Evolutionary conservation across 257 asterid genomes (phyloP), one percentile per base, ranked within the genome.

Genomic region (Prunella vulgaris): DNA sequence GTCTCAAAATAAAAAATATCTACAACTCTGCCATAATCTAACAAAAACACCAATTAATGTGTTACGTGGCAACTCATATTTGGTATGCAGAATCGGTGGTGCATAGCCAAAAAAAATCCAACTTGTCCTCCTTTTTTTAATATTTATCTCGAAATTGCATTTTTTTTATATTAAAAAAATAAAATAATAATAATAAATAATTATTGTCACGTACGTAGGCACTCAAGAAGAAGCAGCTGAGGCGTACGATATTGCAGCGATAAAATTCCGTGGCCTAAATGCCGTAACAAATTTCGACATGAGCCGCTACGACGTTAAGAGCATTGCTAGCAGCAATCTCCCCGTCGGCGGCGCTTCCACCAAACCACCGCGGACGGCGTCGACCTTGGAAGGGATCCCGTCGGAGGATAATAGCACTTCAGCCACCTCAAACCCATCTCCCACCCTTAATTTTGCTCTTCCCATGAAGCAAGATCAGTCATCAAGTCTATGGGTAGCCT

Each of bases 141-240:
- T 1, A 7, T 3, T n/a, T n/a, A 25, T 57, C n/a, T n/a, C n/a
- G 4, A 20, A 13, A 3, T 25, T 12, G 1, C 2, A 14, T 14
- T 4, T 60, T 32, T n/a, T n/a, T n/a, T n/a, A n/a, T n/a, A n/a
- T n/a, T n/a, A n/a, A n/a, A n/a, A n/a, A n/a, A 49, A 12, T 25
- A 18, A 40, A 27, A 37, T 10, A n/a, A 4, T 27, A 69, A 0
- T 27, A 17, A 33, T 2, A 21, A n/a, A 37, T 22, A n/a, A n/a
- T 14, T 60, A 2, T 6, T 7, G 49, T 40, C 6, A 10, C 24
- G 85, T 4, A 33, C 40, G 46, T 15, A 42, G 97, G 90, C 72
- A 90, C 97, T 0, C 97, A 88, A 57, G 97, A 90, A 68, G 96
- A 90, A 82, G 97, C 96, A 0, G 95, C 96, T 0, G 97, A 90